Conservation (phyloP, 1,284 basidiomycete genomes). For the Ganoderma resinaceum region DNA sequence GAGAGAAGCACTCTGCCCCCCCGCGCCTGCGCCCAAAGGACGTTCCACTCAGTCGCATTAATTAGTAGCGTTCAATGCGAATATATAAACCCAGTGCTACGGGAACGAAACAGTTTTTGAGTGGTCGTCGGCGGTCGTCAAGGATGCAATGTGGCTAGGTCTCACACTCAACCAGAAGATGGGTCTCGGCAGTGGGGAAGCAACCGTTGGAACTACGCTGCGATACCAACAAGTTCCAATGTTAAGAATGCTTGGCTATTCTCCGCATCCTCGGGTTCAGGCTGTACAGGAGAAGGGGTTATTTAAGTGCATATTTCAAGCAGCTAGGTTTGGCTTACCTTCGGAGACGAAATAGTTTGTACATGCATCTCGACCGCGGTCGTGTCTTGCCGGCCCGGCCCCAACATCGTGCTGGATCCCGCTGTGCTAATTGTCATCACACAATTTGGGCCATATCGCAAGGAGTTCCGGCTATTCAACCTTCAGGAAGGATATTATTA, state of each 20-base stretch:
- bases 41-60: too few species aligned
- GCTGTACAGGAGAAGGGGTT: neutral
- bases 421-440: neutral
- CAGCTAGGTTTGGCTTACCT: neutral
- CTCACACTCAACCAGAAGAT: too few species aligned
- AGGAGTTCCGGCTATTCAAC: slow-evolving; percentile 17
- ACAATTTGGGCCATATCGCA: neutral
- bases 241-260: neutral
- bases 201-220: neutral
- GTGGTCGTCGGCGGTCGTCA: too few species aligned
- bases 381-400: neutral
- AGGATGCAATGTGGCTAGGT: too few species aligned
- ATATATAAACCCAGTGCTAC: too few species aligned
- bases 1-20: too few species aligned
- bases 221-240: neutral
- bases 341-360: too few species aligned
- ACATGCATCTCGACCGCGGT: neutral
- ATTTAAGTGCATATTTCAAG: neutral
- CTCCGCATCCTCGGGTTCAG: neutral
- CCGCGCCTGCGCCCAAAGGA: too few species aligned
- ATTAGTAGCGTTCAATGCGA: too few species aligned
- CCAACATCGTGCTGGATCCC: too few species aligned
- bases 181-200: too few species aligned
- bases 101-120: neutral
- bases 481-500: neutral